Conservation (phyloP, 1,284 basidiomycete genomes). For the Pascua guehoae region DNA sequence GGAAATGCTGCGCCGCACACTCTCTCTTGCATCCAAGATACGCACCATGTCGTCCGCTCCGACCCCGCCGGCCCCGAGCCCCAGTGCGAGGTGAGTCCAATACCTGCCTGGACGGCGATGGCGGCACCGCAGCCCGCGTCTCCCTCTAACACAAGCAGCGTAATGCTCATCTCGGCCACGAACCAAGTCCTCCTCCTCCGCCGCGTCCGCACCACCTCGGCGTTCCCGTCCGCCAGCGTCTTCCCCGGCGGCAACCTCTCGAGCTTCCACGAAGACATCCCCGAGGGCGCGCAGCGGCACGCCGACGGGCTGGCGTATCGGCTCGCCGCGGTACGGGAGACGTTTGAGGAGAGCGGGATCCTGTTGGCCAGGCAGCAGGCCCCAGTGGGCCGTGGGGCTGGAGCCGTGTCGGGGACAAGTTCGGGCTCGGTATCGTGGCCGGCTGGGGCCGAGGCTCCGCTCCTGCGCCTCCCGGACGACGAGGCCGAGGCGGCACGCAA, state of each 20-base stretch:
- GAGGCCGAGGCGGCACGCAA: constrained; percentile 1
- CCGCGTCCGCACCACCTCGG: constrained; percentile 12
- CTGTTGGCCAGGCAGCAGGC: constrained; percentile 6
- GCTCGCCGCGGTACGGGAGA: constrained; percentile 15
- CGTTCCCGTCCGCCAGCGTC: constrained; percentile 14
- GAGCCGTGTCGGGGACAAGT: not conserved
- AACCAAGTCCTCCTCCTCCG: constrained; percentile 17
- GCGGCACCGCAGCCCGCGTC: too few relatives aligned
- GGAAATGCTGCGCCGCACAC: too few relatives aligned
- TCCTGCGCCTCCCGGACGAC: constrained; percentile 4
- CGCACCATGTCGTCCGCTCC: too few relatives aligned
- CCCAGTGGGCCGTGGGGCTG: not conserved
- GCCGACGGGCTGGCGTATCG: constrained; percentile 11
- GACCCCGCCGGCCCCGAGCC: too few relatives aligned
- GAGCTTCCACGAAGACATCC: constrained; percentile 12
- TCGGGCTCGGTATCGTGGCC: too few relatives aligned
- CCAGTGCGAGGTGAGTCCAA: too few relatives aligned
- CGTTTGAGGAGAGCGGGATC: constrained; percentile 21
- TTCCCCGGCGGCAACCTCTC: constrained; percentile 16
- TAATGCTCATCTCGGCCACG: constrained; percentile 13
- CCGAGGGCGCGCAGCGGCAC: constrained; percentile 4
- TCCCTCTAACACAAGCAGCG: not conserved
- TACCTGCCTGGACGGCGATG: too few relatives aligned
- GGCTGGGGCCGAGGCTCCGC: not conserved
- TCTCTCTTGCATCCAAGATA: too few relatives aligned